Conservation (phyloP, 768 basidiomycete genomes). For the Pleurotus ostreatus region DNA sequence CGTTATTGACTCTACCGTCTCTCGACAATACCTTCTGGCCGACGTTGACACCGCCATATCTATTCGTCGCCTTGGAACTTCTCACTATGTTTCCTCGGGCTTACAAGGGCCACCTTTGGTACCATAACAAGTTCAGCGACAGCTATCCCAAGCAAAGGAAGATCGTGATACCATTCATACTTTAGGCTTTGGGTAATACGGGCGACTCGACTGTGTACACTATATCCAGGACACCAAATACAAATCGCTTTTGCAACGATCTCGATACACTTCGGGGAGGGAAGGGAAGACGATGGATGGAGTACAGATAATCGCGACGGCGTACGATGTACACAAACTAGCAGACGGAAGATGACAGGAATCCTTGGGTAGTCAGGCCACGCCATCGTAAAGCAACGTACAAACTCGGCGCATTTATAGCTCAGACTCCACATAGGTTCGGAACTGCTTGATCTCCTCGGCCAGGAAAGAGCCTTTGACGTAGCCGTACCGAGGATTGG, state of each 20-base stretch:
- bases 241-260: background rate
- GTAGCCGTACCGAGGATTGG: too few relatives aligned
- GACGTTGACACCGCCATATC: slow-evolving; percentile 65
- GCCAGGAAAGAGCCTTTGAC: too few relatives aligned
- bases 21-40: slow-evolving; percentile 34
- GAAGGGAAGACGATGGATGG: too few relatives aligned
- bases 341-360: too few relatives aligned
- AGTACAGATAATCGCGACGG: too few relatives aligned
- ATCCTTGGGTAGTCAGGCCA: too few relatives aligned
- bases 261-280: too few relatives aligned
- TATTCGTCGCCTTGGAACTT: slow-evolving; percentile 75
- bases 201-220: background rate
- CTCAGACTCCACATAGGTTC: too few relatives aligned
- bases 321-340: too few relatives aligned
- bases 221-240: background rate
- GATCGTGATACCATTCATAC: slow-evolving; percentile 74
- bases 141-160: slow-evolving; percentile 76
- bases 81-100: slow-evolving; percentile 79
- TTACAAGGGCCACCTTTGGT: slow-evolving; percentile 83
- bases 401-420: too few relatives aligned
- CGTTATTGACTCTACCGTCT: slow-evolving; percentile 22
- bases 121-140: slow-evolving; percentile 67
- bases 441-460: too few relatives aligned
- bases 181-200: slow-evolving; percentile 30
- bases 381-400: too few relatives aligned